Evolutionary conservation across 352 stramenopile genomes (phyloP), one percentile per base, ranked within the genome.

Genomic region (Globisporangium irregulare): DNA sequence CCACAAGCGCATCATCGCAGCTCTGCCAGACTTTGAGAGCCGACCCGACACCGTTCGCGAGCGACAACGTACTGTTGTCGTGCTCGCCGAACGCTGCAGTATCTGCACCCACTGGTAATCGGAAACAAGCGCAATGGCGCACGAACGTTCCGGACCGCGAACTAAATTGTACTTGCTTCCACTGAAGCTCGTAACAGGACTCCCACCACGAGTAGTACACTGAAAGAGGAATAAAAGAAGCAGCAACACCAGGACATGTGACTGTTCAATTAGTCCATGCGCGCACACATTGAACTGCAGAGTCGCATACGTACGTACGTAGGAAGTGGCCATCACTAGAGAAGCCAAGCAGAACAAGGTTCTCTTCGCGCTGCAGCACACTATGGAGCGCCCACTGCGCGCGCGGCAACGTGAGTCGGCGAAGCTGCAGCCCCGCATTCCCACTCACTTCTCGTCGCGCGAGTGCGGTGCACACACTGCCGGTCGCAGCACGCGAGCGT

Each of bases 241-340:
- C 32, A 59, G 4, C 22, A 24, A 15, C 10, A 59, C 22, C 51
- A 72, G 4, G 24, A 43, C 9, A 6, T 22, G 20, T 2, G 10
- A 25, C 8, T 36, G 12, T 27, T 4, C n/a, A 29, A 29, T 3
- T 9, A 20, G 15, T 3, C 3, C 41, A n/a, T 9, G 15, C 5
- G 9, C 41, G 15, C 41, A 50, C 15, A 50, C 15, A 50, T n/a
- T n/a, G 15, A n/a, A 20, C 6, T 50, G 41, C 10, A 32, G 50
- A 56, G 22, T 56, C 24, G 51, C 18, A 7, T 7, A 75, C 77
- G 6, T 7, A 75, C 77, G 46, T 62, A 92, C 85, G 1, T 29
- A 93, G 69, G 65, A 77, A 86, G 68, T 83, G 72, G 55, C 85
- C 85, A 61, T 92, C 84, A 59, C 76, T 79, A 0, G 83, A 92